Percentiles rank a stretch among this genome's conserved stretches.
These are phyloP conservation scores for Aspergillus udagawae DNA, from an alignment of 2,329 filamentous ascomycete species.

Conservation along the genomic window DNA sequence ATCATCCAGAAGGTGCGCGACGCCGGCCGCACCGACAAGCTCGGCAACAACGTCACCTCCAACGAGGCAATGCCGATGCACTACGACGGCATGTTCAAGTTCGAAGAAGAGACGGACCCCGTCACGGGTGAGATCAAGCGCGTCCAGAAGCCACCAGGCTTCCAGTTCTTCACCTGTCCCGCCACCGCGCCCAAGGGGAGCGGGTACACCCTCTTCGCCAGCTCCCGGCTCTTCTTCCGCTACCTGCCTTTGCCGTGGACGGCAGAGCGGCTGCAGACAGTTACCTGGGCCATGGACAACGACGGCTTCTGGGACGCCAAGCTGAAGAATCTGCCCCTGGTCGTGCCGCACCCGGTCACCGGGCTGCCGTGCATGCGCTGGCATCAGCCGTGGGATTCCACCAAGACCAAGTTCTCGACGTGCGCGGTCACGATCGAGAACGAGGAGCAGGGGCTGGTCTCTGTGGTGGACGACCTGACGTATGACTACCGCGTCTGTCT, in stretches of 20 bases:
- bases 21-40: constrained; percentile 39
- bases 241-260: constrained; percentile 41
- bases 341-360: constrained; percentile 45
- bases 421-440: constrained; percentile 1
- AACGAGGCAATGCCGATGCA: constrained; percentile 57
- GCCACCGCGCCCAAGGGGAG: constrained; percentile 45
- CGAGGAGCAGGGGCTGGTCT: neutral
- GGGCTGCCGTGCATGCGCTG: constrained; percentile 50
- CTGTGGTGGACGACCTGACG: neutral
- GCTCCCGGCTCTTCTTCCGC: constrained; percentile 48
- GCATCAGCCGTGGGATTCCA: constrained; percentile 53
- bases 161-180: constrained; percentile 51
- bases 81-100: constrained; percentile 56
- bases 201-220: constrained; percentile 54
- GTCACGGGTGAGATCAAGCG: constrained; percentile 39
- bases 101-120: constrained; percentile 37
- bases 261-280: constrained; percentile 32
- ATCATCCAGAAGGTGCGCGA: constrained; percentile 51
- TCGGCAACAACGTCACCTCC: constrained; percentile 52
- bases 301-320: constrained; percentile 45
- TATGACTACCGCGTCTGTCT: constrained; percentile 4
- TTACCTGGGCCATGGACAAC: constrained; percentile 51
- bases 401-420: constrained; percentile 45
- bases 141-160: constrained; percentile 46
- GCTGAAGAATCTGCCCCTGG: constrained; percentile 44